Evolutionary conservation across 2,329 filamentous ascomycete genomes (phyloP).

Genomic region (Lojkania enalia): DNA sequence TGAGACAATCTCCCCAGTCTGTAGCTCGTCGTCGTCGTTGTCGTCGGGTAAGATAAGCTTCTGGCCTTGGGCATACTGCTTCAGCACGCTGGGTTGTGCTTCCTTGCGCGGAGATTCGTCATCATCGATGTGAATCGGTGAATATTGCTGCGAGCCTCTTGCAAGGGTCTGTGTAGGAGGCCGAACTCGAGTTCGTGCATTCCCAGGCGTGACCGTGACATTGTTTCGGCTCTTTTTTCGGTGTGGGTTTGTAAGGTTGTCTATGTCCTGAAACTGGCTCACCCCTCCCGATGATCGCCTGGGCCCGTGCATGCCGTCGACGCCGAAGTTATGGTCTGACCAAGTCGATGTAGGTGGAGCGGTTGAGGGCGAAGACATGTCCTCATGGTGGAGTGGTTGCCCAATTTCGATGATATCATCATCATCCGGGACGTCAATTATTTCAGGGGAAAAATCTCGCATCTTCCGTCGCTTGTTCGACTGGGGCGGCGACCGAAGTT

Average conservation of each 20-base stretch:
- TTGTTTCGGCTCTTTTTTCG: slow-evolving; percentile 17
- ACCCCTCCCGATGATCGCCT: background rate
- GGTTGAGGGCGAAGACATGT: background rate
- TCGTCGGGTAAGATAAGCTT: too few species aligned
- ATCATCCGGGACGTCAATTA: too few species aligned
- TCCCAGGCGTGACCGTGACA: background rate
- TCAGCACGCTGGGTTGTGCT: background rate
- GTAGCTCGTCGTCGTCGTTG: slow-evolving; percentile 1
- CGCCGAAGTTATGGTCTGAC: slow-evolving; percentile 21
- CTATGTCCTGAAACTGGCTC: slow-evolving; percentile 24
- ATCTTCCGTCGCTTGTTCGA: too few species aligned
- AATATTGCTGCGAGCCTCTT: background rate
- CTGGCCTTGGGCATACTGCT: too few species aligned
- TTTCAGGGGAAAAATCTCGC: too few species aligned
- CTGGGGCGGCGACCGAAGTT: too few species aligned
- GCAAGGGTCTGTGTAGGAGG: background rate
- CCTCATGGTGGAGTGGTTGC: too few species aligned
- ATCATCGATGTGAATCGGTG: background rate
- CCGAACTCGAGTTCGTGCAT: background rate
- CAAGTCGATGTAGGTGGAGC: slow-evolving; percentile 7
- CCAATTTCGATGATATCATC: too few species aligned
- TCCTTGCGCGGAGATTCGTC: background rate
- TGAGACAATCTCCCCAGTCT: too few species aligned
- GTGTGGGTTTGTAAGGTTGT: slow-evolving; percentile 12
- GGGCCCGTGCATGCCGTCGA: slow-evolving; percentile 7